Evolutionary conservation across 2,329 filamentous ascomycete genomes (phyloP).

Genomic region (Xylaria sp.): DNA sequence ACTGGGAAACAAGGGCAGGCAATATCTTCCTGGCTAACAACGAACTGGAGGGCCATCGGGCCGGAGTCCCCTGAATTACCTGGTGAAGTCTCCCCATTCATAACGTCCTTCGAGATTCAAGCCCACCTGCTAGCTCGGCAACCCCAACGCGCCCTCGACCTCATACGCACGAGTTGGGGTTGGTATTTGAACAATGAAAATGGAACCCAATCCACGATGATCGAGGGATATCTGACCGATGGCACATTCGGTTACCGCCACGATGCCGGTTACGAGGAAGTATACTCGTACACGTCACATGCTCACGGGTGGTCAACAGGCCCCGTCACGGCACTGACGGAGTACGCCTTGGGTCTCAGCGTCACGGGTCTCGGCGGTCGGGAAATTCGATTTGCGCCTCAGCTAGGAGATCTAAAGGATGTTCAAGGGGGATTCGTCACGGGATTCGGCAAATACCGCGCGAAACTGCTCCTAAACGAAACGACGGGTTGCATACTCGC

Average conservation of each 20-base stretch:
- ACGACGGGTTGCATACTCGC: conserved; percentile 1
- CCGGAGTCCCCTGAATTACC: conserved; percentile 61
- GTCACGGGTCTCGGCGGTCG: conserved; percentile 45
- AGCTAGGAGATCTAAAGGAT: conserved; percentile 46
- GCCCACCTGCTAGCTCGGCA: conserved; percentile 57
- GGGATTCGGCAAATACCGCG: conserved; percentile 42
- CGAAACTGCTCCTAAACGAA: neutral
- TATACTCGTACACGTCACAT: conserved; percentile 54
- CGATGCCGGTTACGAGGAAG: conserved; percentile 56
- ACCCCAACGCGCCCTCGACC: conserved; percentile 57
- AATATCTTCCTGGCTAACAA: conserved; percentile 52
- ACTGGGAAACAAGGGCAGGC: conserved; percentile 41
- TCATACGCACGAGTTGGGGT: conserved; percentile 64
- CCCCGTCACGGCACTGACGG: conserved; percentile 53
- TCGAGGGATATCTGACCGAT: conserved; percentile 63
- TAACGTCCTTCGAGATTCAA: conserved; percentile 64
- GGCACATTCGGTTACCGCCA: conserved; percentile 63
- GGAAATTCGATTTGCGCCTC: conserved; percentile 47
- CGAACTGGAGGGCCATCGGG: conserved; percentile 62
- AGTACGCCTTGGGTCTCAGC: conserved; percentile 50
- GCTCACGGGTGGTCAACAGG: conserved; percentile 57
- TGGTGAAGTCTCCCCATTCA: conserved; percentile 63
- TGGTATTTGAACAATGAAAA: conserved; percentile 64
- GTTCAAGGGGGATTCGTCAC: conserved; percentile 50
- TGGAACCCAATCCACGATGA: conserved; percentile 62